Conservation (phyloP, 129 eudicot species). For the sunflower (Helianthus annuus) region DNA sequence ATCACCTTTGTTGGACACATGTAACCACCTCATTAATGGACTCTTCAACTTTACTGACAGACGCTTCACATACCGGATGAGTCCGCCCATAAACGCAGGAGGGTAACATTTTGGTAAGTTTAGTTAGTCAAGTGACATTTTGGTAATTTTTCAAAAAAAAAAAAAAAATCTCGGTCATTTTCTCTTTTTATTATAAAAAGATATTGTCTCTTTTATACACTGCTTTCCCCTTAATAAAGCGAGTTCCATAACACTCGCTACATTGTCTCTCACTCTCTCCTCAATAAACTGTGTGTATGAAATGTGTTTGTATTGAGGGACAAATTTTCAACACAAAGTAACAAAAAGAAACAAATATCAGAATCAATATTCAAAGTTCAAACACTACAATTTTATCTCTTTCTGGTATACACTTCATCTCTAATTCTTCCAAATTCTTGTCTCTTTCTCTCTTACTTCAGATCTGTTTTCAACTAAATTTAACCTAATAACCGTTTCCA, state of each 20-base stretch:
- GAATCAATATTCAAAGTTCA: slow-evolving; percentile 11
- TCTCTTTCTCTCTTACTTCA: background rate
- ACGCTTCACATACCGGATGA: no score
- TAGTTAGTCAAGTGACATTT: no score
- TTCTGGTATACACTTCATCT: slow-evolving; percentile 24
- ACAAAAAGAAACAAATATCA: slow-evolving; percentile 29
- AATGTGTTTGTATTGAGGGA: background rate
- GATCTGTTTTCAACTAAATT: background rate
- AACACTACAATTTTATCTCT: background rate
- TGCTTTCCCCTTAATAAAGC: slow-evolving; percentile 18
- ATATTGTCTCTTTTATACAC: no score
- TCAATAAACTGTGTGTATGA: background rate
- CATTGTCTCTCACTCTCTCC: slow-evolving; percentile 12
- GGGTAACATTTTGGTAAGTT: no score
- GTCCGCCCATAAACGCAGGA: no score
- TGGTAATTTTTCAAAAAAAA: no score
- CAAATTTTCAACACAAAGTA: slow-evolving; percentile 26
- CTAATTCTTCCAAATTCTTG: no score
- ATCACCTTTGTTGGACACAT: no score
- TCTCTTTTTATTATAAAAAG: no score
- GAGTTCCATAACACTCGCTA: slow-evolving; percentile 24
- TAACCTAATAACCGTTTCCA: background rate
- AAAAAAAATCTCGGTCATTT: no score
- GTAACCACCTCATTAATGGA: no score
- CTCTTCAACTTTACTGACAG: no score